phyloP scores from a whole-genome alignment of 1,284 basidiomycete genomes.

The Cutaneotrichosporon mucoides region DNA sequence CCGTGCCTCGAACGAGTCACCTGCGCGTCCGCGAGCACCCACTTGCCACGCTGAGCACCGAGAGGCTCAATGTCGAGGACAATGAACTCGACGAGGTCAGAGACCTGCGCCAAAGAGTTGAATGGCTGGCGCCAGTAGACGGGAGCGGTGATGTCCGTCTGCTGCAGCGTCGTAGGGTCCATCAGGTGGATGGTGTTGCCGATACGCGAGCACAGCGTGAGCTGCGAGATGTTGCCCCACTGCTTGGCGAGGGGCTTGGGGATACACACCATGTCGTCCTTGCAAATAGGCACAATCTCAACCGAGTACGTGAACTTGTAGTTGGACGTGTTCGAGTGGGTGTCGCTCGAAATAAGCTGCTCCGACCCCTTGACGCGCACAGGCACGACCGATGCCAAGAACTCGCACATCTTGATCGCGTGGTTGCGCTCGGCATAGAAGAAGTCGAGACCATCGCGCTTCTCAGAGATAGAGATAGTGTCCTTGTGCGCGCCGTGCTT shows the following conservation, averaged over 20 bases:
- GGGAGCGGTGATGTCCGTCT: slow-evolving; percentile 72
- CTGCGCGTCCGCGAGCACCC: slow-evolving; percentile 87
- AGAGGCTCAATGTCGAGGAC: slow-evolving; percentile 91
- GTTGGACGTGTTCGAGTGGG: slow-evolving; percentile 86
- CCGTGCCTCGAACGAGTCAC: slow-evolving; percentile 74
- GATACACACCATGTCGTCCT: slow-evolving; percentile 92
- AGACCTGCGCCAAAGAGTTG: slow-evolving; percentile 71
- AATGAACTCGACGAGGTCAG: slow-evolving; percentile 90
- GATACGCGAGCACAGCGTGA: slow-evolving; percentile 83
- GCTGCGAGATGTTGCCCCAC: slow-evolving; percentile 79
- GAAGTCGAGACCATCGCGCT: slow-evolving; percentile 92
- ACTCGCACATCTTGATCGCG: slow-evolving; percentile 97
- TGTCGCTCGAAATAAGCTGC: slow-evolving; percentile 87
- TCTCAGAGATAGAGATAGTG: slow-evolving; percentile 87
- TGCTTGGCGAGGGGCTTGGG: slow-evolving; percentile 74
- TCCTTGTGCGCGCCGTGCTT: slow-evolving; percentile 97
- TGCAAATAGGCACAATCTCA: slow-evolving; percentile 94
- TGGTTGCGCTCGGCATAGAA: slow-evolving; percentile 88
- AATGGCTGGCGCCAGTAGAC: slow-evolving; percentile 91
- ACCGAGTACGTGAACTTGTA: slow-evolving; percentile 98
- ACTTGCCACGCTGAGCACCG: slow-evolving; percentile 64
- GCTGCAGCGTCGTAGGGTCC: slow-evolving; percentile 81
- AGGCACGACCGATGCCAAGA: slow-evolving; percentile 81
- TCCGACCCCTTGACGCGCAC: slow-evolving; percentile 84
- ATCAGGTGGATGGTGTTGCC: slow-evolving; percentile 88